A percentile compares a stretch with the other conserved stretches of the same genome.
Evolutionary conservation across 140 eudicot species (phyloP).

Genomic region (Ambrosia hybrid): DNA sequence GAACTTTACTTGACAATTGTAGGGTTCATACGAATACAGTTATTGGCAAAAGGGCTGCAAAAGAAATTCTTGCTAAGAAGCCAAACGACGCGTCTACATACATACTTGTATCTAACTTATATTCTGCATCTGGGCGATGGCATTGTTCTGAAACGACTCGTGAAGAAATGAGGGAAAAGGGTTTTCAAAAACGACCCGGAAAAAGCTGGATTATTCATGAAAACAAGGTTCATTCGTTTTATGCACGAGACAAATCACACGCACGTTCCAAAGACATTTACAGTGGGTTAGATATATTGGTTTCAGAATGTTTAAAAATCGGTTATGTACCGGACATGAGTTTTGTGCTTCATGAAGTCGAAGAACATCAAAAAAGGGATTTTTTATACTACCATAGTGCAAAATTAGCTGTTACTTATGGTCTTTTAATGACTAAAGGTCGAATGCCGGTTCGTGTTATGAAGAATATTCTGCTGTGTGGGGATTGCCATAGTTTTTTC

Average conservation of each 20-base stretch:
- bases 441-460: conserved; percentile 60
- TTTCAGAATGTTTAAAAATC: conserved; percentile 68
- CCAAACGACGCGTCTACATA: conserved; percentile 77
- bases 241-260: conserved; percentile 75
- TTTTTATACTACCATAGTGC: conserved; percentile 90
- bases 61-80: conserved; percentile 66
- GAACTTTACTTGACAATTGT: conserved; percentile 75
- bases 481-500: conserved; percentile 85
- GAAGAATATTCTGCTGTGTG: conserved; percentile 80
- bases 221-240: conserved; percentile 70
- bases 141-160: conserved; percentile 71
- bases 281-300: conserved; percentile 66
- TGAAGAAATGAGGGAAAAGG: conserved; percentile 78
- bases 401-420: conserved; percentile 78
- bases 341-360: conserved; percentile 95
- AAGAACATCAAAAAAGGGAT: conserved; percentile 81
- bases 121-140: conserved; percentile 90
- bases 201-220: conserved; percentile 73
- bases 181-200: conserved; percentile 65
- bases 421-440: conserved; percentile 55
- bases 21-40: conserved; percentile 40
- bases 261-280: conserved; percentile 59
- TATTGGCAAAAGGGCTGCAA: conserved; percentile 62
- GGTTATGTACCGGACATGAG: conserved; percentile 92
- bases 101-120: conserved; percentile 73